A percentile compares a stretch with the other conserved stretches of the same genome.
Evolutionary conservation across 805 yeast genomes (phyloP).

Genomic region (Kregervanrija fluxuum): DNA sequence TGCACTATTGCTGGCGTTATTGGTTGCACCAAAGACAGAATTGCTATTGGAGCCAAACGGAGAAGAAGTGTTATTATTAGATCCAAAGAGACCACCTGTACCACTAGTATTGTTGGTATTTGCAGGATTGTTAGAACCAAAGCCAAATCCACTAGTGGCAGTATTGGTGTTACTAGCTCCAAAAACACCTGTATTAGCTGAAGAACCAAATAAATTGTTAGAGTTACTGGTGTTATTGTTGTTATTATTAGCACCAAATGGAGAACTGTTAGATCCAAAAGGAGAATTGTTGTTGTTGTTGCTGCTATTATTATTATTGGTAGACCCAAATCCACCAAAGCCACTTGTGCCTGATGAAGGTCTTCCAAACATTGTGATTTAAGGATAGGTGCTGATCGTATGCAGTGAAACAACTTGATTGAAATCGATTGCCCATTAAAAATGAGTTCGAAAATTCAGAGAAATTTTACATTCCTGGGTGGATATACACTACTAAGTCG

Average conservation of each 20-base stretch:
- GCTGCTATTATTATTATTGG: too few species aligned
- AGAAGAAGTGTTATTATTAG: slow-evolving; percentile 16
- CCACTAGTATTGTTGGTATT: slow-evolving; percentile 22
- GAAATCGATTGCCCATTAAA: too few species aligned
- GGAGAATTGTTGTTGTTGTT: slow-evolving; percentile 16
- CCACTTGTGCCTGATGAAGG: slow-evolving; percentile 36
- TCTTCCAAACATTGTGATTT: slow-evolving; percentile 39
- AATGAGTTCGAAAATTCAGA: too few species aligned
- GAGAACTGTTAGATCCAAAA: slow-evolving; percentile 12
- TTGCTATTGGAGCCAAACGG: slow-evolving; percentile 33
- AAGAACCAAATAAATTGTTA: slow-evolving; percentile 21
- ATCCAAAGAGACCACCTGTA: slow-evolving; percentile 21
- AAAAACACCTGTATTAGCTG: slow-evolving; percentile 11
- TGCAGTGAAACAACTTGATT: too few species aligned
- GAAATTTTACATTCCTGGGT: too few species aligned
- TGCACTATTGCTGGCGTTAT: slow-evolving; percentile 3
- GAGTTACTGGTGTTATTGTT: slow-evolving; percentile 6
- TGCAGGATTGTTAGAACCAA: slow-evolving; percentile 24
- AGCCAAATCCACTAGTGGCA: slow-evolving; percentile 14
- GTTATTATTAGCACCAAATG: slow-evolving; percentile 15
- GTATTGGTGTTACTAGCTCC: slow-evolving; percentile 19
- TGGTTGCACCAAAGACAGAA: slow-evolving; percentile 9
- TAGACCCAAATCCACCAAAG: slow-evolving; percentile 38
- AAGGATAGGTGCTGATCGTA: too few species aligned
- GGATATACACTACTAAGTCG: too few species aligned